Evolutionary conservation across 305 asterid species (phyloP), one percentile per base, ranked within the genome.

Genomic region (Ajuga reptans): DNA sequence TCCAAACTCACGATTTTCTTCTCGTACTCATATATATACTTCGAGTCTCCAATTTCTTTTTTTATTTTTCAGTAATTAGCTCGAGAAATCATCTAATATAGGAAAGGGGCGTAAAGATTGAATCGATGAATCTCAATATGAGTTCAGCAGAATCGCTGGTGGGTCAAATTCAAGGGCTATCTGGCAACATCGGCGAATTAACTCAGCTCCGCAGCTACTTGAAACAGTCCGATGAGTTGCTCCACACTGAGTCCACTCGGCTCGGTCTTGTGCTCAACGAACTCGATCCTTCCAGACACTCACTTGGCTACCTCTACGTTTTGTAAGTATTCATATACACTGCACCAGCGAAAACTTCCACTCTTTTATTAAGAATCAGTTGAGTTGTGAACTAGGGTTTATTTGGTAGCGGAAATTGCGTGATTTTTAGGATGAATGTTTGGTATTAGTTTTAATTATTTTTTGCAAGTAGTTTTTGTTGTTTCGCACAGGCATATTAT

Each of bases 301-400:
- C 98, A 18, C 89, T 92, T 11, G 97, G 97, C 37, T 92, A 84
- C 74, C 96, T 92, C 50, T 83, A 83, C 67, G 60, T 92, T 41
- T 49, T 92, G 98, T 92, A 49, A 75, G 73, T 66, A 33, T 55
- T 66, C 45, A 45, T 18, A 0, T 4, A 1, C 45, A 6, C 34
- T 34, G 68, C 67, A 34, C 0, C 46, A 3, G 0, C 63, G 45
- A 64, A 47, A 49, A 21, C 27, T 7, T 56, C 5, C 29, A 7
- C 55, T 66, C n/a, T 12, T n/a, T 50, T 59, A 4, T 74, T 51
- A 7, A 37, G 41, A 67, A 16, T 72, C 16, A 9, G 2, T 29
- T 73, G 39, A 59, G 37, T 66, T 51, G 18, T 17, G 12, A 59
- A 3, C 58, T 78, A 74, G 73, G 78, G 63, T 72, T 79, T 62